Conservation (phyloP, 768 basidiomycete genomes). For the Rhizopogon vulgaris region DNA sequence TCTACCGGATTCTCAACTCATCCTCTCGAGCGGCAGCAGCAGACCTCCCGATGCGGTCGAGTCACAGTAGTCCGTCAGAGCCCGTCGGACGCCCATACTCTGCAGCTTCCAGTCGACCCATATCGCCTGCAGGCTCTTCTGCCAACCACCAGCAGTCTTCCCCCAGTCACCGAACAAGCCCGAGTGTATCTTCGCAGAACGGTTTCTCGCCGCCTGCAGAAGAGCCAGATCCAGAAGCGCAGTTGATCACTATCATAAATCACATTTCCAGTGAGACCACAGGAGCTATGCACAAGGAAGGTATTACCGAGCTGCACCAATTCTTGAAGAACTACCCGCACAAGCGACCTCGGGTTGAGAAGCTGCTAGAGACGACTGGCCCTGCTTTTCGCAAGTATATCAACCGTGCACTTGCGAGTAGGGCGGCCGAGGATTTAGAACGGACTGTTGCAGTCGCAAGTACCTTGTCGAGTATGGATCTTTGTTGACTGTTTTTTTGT, state of each 20-base stretch:
- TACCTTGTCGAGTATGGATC: conserved; percentile 65
- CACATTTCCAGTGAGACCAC: conserved; percentile 88
- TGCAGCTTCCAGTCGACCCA: conserved; percentile 59
- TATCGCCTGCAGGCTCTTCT: conserved; percentile 67
- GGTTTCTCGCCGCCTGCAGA: conserved; percentile 50
- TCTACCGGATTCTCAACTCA: conserved; percentile 85
- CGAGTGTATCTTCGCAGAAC: conserved; percentile 58
- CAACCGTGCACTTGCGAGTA: conserved; percentile 77
- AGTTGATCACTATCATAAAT: conserved; percentile 74
- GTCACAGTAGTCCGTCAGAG: conserved; percentile 25
- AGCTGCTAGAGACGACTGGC: conserved; percentile 83
- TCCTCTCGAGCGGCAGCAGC: conserved; percentile 38
- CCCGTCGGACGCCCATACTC: conserved; percentile 44
- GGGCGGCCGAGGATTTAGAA: conserved; percentile 84
- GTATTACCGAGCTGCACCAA: conserved; percentile 90
- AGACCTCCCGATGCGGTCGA: conserved; percentile 18
- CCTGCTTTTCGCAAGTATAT: conserved; percentile 91
- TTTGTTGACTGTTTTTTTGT: not conserved
- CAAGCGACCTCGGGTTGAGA: conserved; percentile 76
- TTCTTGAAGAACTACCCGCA: conserved; percentile 90
- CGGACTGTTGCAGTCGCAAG: conserved; percentile 76
- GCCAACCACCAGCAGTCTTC: conserved; percentile 47
- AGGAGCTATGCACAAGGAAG: conserved; percentile 86
- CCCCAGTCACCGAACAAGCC: conserved; percentile 62
- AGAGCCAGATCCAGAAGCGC: conserved; percentile 85